phyloP scores from a whole-genome alignment of 2,329 filamentous ascomycete species.

The Thyridium curvatum region DNA sequence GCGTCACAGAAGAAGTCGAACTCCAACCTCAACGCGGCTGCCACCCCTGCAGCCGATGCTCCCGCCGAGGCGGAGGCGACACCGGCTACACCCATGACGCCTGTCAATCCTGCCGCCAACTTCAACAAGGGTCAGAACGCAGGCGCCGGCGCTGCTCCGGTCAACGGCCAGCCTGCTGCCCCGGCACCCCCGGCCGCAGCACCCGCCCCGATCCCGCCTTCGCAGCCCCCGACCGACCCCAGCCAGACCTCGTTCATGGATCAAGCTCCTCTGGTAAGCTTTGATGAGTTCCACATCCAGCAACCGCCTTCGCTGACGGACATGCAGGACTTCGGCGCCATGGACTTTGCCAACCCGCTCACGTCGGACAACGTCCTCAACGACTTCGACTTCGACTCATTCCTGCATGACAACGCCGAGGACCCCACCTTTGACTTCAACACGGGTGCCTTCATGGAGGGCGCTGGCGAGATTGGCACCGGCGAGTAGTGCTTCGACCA shows the following conservation, averaged over 20 bases:
- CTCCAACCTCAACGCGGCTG: slow-evolving; percentile 41
- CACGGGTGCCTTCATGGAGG: slow-evolving; percentile 46
- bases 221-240: slow-evolving; percentile 25
- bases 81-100: slow-evolving; percentile 59
- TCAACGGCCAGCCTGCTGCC: slow-evolving; percentile 38
- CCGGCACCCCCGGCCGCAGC: slow-evolving; percentile 31
- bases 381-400: slow-evolving; percentile 64
- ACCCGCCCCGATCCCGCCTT: no score
- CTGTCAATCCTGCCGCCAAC: slow-evolving; percentile 46
- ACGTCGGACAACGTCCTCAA: slow-evolving; percentile 52
- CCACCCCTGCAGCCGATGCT: slow-evolving; percentile 52
- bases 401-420: slow-evolving; percentile 51
- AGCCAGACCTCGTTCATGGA: slow-evolving; percentile 40
- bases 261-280: neutral
- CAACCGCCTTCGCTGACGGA: slow-evolving; percentile 7
- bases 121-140: slow-evolving; percentile 36
- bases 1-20: slow-evolving; percentile 58
- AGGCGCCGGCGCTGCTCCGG: slow-evolving; percentile 20
- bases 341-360: slow-evolving; percentile 52
- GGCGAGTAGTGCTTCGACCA: no score
- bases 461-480: slow-evolving; percentile 43
- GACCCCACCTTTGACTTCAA: slow-evolving; percentile 49
- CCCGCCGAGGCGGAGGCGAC: slow-evolving; percentile 51
- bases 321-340: slow-evolving; percentile 33
- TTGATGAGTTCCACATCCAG: no score